These are phyloP conservation scores for Fusarium staphyleae DNA, from an alignment of 2,329 filamentous ascomycete genomes.

Conservation along the genomic window DNA sequence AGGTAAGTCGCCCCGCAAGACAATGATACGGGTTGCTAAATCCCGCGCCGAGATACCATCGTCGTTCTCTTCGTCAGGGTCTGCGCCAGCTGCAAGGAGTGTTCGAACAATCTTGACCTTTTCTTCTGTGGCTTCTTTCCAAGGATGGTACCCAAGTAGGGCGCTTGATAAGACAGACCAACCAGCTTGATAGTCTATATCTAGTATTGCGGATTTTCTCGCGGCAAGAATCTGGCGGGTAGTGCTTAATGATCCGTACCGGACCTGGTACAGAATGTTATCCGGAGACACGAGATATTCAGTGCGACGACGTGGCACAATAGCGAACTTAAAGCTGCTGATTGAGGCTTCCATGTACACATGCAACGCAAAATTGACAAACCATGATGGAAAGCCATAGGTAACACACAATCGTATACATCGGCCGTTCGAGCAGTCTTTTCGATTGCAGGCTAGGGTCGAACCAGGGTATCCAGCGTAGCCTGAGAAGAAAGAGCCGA, in stretches of 20 bases:
- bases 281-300: neutral
- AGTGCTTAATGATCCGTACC: neutral
- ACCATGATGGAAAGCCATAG: neutral
- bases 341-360: neutral
- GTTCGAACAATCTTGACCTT: neutral
- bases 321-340: neutral
- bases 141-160: neutral
- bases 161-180: neutral
- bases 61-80: conserved; percentile 1
- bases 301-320: neutral
- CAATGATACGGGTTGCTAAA: fast-evolving
- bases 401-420: neutral
- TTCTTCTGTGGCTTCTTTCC: no score
- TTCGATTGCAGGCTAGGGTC: neutral
- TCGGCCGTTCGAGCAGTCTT: neutral
- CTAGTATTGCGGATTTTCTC: neutral
- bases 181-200: neutral
- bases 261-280: neutral
- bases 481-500: neutral
- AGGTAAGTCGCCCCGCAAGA: no score
- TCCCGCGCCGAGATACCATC: neutral
- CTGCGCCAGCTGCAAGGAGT: neutral
- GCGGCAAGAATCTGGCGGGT: neutral
- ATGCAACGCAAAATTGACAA: neutral
- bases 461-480: neutral